phyloP scores from a whole-genome alignment of 1,284 basidiomycete species.

The Rhodotorula sp. region DNA sequence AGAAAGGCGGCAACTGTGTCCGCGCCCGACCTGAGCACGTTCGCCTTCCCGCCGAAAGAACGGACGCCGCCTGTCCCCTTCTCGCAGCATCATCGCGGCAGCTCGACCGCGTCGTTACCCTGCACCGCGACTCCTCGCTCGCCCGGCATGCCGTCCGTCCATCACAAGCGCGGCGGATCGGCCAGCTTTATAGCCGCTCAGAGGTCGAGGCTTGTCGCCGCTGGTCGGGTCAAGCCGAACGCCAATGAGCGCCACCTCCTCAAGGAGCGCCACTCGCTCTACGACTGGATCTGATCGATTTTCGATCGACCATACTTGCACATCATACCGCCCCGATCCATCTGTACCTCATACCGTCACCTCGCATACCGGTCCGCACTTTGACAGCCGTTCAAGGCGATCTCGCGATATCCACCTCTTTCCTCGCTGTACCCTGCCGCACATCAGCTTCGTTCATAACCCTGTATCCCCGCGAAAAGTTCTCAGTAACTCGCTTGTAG shows the following conservation, averaged over 20 bases:
- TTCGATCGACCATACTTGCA: too few relatives aligned
- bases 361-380: too few relatives aligned
- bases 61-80: neutral
- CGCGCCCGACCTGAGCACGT: neutral
- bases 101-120: neutral
- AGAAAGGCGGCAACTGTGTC: neutral
- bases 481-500: too few relatives aligned
- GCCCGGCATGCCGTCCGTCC: neutral
- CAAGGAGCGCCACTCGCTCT: neutral
- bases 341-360: too few relatives aligned
- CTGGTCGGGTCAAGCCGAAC: neutral
- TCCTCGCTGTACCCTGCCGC: too few relatives aligned
- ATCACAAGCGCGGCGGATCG: neutral
- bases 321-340: too few relatives aligned
- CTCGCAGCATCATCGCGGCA: neutral
- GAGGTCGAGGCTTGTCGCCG: neutral
- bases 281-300: slow-evolving; percentile 24
- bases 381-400: too few relatives aligned
- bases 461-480: too few relatives aligned
- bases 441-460: too few relatives aligned
- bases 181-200: slow-evolving; percentile 24
- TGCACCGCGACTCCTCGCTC: neutral
- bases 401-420: too few relatives aligned
- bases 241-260: neutral
- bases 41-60: neutral